Evolutionary conservation across 2,329 filamentous ascomycete genomes (phyloP).

Genomic region (Aspergillus ustus): DNA sequence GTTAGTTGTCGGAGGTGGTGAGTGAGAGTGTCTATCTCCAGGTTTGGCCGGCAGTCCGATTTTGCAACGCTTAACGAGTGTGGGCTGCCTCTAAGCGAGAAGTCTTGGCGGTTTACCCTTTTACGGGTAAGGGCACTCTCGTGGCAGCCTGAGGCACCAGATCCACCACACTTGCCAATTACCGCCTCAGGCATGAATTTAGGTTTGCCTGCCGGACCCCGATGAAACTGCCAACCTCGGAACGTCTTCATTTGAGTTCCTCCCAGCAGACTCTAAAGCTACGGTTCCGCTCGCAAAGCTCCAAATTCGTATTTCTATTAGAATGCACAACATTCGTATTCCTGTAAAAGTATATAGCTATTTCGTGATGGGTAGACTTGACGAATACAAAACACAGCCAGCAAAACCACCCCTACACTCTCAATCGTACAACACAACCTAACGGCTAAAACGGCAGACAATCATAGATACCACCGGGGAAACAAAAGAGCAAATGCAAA

Average conservation of each 20-base stretch:
- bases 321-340: not conserved
- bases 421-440: constrained; percentile 31
- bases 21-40: constrained; percentile 46
- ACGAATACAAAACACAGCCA: constrained; percentile 8
- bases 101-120: constrained; percentile 20
- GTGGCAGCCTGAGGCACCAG: constrained; percentile 20
- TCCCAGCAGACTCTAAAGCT: too few species aligned
- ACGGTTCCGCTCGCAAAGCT: too few species aligned
- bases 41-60: constrained; percentile 41
- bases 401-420: constrained; percentile 19
- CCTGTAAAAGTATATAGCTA: not conserved
- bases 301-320: not conserved
- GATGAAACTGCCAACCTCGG: not conserved
- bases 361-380: not conserved
- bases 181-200: not conserved
- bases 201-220: too few species aligned
- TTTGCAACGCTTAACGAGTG: constrained; percentile 47
- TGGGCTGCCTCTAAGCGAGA: constrained; percentile 50
- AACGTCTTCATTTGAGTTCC: too few species aligned
- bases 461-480: constrained; percentile 17
- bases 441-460: constrained; percentile 24
- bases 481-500: constrained; percentile 12
- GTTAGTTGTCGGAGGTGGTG: constrained; percentile 52
- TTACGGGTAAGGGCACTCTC: constrained; percentile 13
- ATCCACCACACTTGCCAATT: not conserved